Evolutionary conservation across 768 basidiomycete genomes (phyloP), one percentile per base, ranked within the genome.

Genomic region (Lactifluus pinguis): DNA sequence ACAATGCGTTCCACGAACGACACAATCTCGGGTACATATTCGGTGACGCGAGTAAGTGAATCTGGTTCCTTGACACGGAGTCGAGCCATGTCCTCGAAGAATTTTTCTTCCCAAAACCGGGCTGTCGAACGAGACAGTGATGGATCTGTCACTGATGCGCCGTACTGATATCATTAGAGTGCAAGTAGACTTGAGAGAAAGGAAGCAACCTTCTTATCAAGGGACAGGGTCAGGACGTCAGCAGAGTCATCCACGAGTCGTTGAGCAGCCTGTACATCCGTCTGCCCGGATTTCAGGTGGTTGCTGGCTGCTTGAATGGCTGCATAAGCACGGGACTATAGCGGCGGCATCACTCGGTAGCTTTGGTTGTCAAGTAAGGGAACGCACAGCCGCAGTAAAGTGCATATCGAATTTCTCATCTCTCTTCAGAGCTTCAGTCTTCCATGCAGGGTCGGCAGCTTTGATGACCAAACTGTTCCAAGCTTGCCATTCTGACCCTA

Each of bases 321-420:
- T 19, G 73, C 77, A 65, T 68, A 79, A 65, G 72, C 80, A 72
- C 70, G 78, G 69, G 81, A 85, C 76, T 73, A 66, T 45, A 3
- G 17, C 44, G 17, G 36, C 42, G 53, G 38, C 44, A 41, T 59
- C 45, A 36, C 49, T 49, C n/a, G 36, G 42, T 50, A n/a, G 59
- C 39, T 48, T 62, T 55, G 53, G 62, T 65, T 39, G 36, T 49
- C 51, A 68, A 53, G 49, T 13, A 44, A 30, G 25, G 14, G 42
- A 25, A 76, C 84, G 69, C 71, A 92, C 90, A 66, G 95, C 83
- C 60, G 87, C 81, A 42, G 82, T 75, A 68, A 92, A 81, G 74
- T 95, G 77, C 91, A 98, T 89, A 55, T 86, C 84, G 68, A 95
- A 95, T 74, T 95, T 98, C 75, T 95, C 94, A 64, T 97, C 88